Percentiles rank a stretch among this genome's conserved stretches.
phyloP scores from a whole-genome alignment of 768 basidiomycete genomes.

The Chalciporus chontae region DNA sequence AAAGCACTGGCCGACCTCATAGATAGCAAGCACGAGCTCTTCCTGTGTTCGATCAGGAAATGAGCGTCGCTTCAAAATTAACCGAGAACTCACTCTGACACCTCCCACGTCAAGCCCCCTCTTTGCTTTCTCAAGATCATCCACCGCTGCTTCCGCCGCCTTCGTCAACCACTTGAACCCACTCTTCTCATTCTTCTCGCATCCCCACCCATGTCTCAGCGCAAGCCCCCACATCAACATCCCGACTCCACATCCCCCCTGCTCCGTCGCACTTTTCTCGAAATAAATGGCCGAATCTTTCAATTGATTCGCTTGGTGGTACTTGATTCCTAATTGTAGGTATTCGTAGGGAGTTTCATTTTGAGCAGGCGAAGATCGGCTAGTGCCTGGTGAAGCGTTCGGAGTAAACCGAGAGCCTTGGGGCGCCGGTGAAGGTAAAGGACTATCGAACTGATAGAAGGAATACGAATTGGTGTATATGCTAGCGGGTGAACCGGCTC shows the following conservation, averaged over 20 bases:
- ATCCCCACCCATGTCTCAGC: slow-evolving; percentile 87
- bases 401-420: slow-evolving; percentile 13
- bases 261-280: slow-evolving; percentile 68
- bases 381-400: slow-evolving; percentile 14
- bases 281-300: slow-evolving; percentile 68
- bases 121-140: slow-evolving; percentile 65
- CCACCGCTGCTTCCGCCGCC: slow-evolving; percentile 79
- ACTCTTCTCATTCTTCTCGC: slow-evolving; percentile 68
- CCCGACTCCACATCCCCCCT: slow-evolving; percentile 81
- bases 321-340: slow-evolving; percentile 72
- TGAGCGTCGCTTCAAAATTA: not conserved
- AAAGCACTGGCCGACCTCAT: slow-evolving; percentile 91
- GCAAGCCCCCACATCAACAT: slow-evolving; percentile 93
- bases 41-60: slow-evolving; percentile 37
- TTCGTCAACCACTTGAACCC: slow-evolving; percentile 82
- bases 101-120: slow-evolving; percentile 50
- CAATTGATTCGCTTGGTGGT: slow-evolving; percentile 72
- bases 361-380: slow-evolving; percentile 17
- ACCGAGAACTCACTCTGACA: slow-evolving; percentile 43
- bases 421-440: slow-evolving; percentile 42
- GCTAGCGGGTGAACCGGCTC: slow-evolving; percentile 37
- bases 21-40: slow-evolving; percentile 84
- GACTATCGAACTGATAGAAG: slow-evolving; percentile 55
- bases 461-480: slow-evolving; percentile 62
- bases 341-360: slow-evolving; percentile 56